These are phyloP conservation scores for Mycena haematopus DNA, from an alignment of 768 basidiomycete species.

Conservation along the genomic window DNA sequence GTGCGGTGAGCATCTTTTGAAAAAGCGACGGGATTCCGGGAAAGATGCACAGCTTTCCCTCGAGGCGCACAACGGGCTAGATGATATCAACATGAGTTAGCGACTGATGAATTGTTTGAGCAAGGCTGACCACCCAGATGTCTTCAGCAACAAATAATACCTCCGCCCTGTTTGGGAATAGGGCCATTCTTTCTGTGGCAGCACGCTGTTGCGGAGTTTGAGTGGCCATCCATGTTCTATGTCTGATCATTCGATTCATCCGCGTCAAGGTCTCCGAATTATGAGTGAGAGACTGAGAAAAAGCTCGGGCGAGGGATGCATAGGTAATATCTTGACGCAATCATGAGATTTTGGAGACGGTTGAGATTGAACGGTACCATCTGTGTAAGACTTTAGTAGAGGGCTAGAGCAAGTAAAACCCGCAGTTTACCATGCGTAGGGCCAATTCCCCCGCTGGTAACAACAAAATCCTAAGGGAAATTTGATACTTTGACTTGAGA, in stretches of 20 bases:
- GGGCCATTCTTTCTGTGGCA: slow-evolving; percentile 87
- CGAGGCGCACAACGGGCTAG: slow-evolving; percentile 85
- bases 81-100: background rate
- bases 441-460: slow-evolving; percentile 91
- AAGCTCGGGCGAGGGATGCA: slow-evolving; percentile 84
- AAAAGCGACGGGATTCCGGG: slow-evolving; percentile 91
- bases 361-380: slow-evolving; percentile 50
- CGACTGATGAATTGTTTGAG: slow-evolving; percentile 1
- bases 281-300: slow-evolving; percentile 71
- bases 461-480: slow-evolving; percentile 69
- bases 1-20: slow-evolving; percentile 76
- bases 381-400: background rate
- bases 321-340: slow-evolving; percentile 81
- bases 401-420: background rate
- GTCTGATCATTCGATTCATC: slow-evolving; percentile 67
- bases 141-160: slow-evolving; percentile 80
- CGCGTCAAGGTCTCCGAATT: slow-evolving; percentile 80
- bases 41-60: slow-evolving; percentile 88
- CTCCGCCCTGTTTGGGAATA: slow-evolving; percentile 83
- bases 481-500: background rate
- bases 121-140: slow-evolving; percentile 78
- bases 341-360: background rate
- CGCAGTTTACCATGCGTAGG: slow-evolving; percentile 69
- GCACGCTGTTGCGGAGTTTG: slow-evolving; percentile 78
- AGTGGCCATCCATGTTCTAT: slow-evolving; percentile 59